Base-by-base conservation (phyloP, 768 basidiomycete species). In the Tulasnella sp. region DNA sequence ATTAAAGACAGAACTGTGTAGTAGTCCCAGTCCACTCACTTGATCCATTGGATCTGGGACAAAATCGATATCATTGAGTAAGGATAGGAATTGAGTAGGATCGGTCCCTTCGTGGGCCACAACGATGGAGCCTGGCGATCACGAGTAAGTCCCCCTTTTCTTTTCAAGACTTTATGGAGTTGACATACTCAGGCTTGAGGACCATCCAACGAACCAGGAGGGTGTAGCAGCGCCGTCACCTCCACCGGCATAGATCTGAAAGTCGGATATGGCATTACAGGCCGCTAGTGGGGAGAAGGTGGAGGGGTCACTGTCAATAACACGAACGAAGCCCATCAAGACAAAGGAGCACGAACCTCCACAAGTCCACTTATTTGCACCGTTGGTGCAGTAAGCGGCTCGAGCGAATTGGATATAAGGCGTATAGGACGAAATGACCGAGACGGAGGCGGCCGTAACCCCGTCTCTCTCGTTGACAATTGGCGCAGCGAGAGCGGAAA, bases 61-160 rank as follows among this genome's bases (percentile, higher is more conserved):
- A 7, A 71, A 37, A 17, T 74, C 49, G 15, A n/a, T 29, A 37
- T 74, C 77, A 38, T 64, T 74, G 12, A 77, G 4, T 14, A 49
- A n/a, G 22, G 31, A 42, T 73, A 77, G 37, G 49, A 77, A 67
- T 58, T 77, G 29, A 15, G 77, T 77, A 14, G 77, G 77, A 45
- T 77, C 77, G 74, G 77, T 77, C 12, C 77, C 77, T 68, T 77
- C 72, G 42, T 77, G 77, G 19, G 52, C 77, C 25, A 77, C 64
- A 38, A 77, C 31, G 29, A 76, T 49, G 3, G 75, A 76, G 52
- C 17, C 72, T 39, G 39, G 14, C 2, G n/a, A 74, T 19, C 25
- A 31, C 29, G 25, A 34, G 17, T 64, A 3, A 64, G 29, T 34
- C 11, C 4, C 22, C 22, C 45, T 17, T 54, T n/a, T 4, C 19